Conservation (phyloP, 345 rosid genomes). For the Psidium friedrichsthalianum region DNA sequence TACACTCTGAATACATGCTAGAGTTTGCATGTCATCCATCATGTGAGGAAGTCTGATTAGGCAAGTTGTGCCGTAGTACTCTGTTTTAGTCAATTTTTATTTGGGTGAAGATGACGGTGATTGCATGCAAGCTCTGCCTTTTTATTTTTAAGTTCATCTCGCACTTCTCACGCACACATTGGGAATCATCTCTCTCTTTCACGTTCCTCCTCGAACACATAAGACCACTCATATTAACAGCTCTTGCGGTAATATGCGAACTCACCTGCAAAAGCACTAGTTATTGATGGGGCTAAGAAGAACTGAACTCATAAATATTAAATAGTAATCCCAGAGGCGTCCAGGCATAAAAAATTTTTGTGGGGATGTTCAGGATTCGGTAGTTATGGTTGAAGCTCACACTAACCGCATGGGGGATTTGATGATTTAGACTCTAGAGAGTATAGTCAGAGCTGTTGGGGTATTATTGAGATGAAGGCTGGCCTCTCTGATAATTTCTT, state of each 20-base stretch:
- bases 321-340: not conserved
- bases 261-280: not conserved
- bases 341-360: not conserved
- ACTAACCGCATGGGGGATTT: not conserved
- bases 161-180: not conserved
- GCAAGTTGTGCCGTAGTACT: not conserved
- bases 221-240: not conserved
- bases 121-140: not conserved
- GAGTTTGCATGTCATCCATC: not conserved
- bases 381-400: not conserved
- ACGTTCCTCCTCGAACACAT: not conserved
- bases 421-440: not conserved
- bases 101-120: not conserved
- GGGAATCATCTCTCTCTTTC: not conserved
- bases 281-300: not conserved
- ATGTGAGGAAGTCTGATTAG: not conserved
- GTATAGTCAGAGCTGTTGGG: not conserved
- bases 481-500: not conserved
- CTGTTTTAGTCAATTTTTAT: not conserved
- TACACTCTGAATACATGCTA: not conserved
- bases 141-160: not conserved
- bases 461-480: not conserved
- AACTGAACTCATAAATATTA: not conserved
- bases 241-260: not conserved
- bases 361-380: not conserved